Percentiles rank a stretch among this genome's conserved stretches.
phyloP scores from a whole-genome alignment of 306 rosid genomes.

The Pterocarpus santalinus region DNA sequence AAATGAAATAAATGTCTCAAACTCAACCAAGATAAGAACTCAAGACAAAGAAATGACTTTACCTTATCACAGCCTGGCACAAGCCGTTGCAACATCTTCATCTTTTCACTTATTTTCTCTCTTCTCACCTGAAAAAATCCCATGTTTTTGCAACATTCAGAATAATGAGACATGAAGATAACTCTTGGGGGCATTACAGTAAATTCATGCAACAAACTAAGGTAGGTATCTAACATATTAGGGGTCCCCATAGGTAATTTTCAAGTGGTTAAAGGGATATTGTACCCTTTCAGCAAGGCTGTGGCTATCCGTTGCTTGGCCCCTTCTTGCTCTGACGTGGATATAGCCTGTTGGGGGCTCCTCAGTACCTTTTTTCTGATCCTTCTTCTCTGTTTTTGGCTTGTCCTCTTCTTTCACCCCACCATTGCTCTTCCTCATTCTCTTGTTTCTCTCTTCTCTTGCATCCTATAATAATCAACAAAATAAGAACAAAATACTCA shows the following conservation, averaged over 20 bases:
- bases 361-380: constrained; percentile 55
- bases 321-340: constrained; percentile 97
- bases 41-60: constrained; percentile 53
- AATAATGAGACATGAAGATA: constrained; percentile 25
- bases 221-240: background rate
- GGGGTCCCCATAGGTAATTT: constrained; percentile 37
- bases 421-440: constrained; percentile 62
- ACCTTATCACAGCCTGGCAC: constrained; percentile 99
- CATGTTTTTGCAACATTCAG: constrained; percentile 18
- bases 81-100: constrained; percentile 84
- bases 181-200: constrained; percentile 44
- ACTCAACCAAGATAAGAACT: background rate
- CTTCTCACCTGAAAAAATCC: constrained; percentile 76
- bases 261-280: constrained; percentile 9
- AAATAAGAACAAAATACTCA: background rate
- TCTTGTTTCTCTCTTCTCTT: constrained; percentile 59
- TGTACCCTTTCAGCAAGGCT: constrained; percentile 99
- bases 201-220: background rate
- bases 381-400: constrained; percentile 52
- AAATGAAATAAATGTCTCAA: background rate
- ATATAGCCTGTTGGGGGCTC: constrained; percentile 82
- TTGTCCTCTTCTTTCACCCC: constrained; percentile 53
- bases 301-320: constrained; percentile 97
- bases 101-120: constrained; percentile 94
- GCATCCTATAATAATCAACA: constrained; percentile 42